Evolutionary conservation across 768 basidiomycete genomes (phyloP).

Genomic region (Boletus fagicola): DNA sequence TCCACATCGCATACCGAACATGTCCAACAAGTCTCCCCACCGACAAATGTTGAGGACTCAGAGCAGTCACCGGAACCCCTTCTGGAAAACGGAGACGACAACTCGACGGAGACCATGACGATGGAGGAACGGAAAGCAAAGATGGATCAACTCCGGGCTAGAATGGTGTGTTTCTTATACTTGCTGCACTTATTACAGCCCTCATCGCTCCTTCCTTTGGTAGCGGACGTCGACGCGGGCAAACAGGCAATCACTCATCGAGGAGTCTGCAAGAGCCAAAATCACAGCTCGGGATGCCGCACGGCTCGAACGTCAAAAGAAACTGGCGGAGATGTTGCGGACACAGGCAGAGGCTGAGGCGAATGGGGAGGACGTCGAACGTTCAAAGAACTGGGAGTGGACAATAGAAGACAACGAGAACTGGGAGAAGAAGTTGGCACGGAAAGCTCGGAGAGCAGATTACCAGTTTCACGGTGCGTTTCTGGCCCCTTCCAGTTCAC

Average conservation of each 20-base stretch:
- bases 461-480: slow-evolving; percentile 86
- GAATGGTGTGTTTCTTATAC: slow-evolving; percentile 56
- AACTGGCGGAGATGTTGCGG: slow-evolving; percentile 83
- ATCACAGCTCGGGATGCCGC: slow-evolving; percentile 76
- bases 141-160: slow-evolving; percentile 70
- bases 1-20: slow-evolving; percentile 2
- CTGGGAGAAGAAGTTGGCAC: slow-evolving; percentile 53
- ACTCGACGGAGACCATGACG: slow-evolving; percentile 32
- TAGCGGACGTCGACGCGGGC: slow-evolving; percentile 76
- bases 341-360: slow-evolving; percentile 88
- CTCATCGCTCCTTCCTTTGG: background rate
- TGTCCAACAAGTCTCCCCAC: background rate
- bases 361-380: slow-evolving; percentile 91
- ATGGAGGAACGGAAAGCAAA: slow-evolving; percentile 77
- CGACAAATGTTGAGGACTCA: slow-evolving; percentile 23
- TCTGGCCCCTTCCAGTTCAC: background rate
- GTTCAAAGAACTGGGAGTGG: slow-evolving; percentile 91
- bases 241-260: slow-evolving; percentile 82
- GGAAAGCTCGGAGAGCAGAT: slow-evolving; percentile 82
- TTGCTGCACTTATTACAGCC: background rate
- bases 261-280: slow-evolving; percentile 79
- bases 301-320: slow-evolving; percentile 85
- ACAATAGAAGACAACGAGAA: slow-evolving; percentile 32
- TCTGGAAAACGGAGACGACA: slow-evolving; percentile 19
- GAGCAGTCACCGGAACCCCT: slow-evolving; percentile 30